Conservation (phyloP, 1,139 yeast genomes). For the Hemisphaericaspora subhashii region DNA sequence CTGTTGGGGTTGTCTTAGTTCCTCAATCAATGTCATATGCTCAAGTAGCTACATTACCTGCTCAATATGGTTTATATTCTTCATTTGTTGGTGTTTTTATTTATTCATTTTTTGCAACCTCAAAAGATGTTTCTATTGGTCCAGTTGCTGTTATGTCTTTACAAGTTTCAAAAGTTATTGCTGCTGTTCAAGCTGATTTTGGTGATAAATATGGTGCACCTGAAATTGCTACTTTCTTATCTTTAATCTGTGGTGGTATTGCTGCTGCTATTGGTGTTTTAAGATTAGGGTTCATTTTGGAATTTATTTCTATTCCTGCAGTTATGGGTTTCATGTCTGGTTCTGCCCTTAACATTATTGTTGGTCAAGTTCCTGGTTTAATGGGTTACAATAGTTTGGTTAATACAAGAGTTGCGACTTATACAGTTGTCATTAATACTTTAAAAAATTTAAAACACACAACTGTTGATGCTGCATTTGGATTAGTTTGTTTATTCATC, state of each 20-base stretch:
- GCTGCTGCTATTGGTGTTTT: conserved; percentile 80
- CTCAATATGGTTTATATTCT: conserved; percentile 88
- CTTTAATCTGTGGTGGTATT: conserved; percentile 82
- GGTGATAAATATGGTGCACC: conserved; percentile 52
- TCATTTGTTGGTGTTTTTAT: conserved; percentile 90
- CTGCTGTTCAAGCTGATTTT: conserved; percentile 49
- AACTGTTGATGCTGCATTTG: conserved; percentile 84
- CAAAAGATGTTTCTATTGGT: conserved; percentile 93
- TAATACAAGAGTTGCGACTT: conserved; percentile 73
- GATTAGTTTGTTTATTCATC: conserved; percentile 68
- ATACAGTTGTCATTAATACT: conserved; percentile 66
- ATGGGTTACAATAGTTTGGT: conserved; percentile 72
- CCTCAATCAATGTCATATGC: conserved; percentile 98
- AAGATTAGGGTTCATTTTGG: conserved; percentile 84
- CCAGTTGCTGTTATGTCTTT: conserved; percentile 97
- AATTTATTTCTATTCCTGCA: conserved; percentile 87
- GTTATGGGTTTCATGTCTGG: conserved; percentile 96
- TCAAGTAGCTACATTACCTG: conserved; percentile 73
- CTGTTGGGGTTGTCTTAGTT: conserved; percentile 89
- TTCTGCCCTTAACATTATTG: conserved; percentile 78
- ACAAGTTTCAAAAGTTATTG: conserved; percentile 78
- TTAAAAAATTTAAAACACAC: conserved; percentile 70
- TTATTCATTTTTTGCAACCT: conserved; percentile 89
- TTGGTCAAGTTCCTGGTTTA: conserved; percentile 84
- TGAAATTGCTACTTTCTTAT: conserved; percentile 75